These are phyloP conservation scores for Wickerhamiella siamensis DNA, from an alignment of 805 yeast genomes.

Conservation along the genomic window DNA sequence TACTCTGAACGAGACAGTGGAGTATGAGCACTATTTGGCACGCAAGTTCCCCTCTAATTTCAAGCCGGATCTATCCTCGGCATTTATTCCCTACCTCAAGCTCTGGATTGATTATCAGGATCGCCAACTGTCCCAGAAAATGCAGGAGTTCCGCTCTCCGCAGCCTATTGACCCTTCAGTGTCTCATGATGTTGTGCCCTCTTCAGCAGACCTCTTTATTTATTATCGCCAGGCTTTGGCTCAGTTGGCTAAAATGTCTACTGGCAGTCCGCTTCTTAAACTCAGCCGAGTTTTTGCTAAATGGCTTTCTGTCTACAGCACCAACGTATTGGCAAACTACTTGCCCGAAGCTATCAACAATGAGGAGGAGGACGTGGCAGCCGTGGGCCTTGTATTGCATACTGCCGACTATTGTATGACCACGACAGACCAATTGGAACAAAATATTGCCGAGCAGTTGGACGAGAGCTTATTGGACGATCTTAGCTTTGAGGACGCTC, in stretches of 20 bases:
- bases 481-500: constrained; percentile 38
- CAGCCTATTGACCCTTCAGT: constrained; percentile 27
- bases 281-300: constrained; percentile 48
- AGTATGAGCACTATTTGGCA: constrained; percentile 61
- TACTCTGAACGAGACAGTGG: constrained; percentile 62
- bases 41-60: constrained; percentile 24
- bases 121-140: constrained; percentile 35
- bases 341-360: constrained; percentile 33
- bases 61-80: constrained; percentile 37
- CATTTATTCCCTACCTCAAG: constrained; percentile 73
- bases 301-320: constrained; percentile 47
- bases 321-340: constrained; percentile 35
- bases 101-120: constrained; percentile 85
- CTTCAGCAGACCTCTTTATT: constrained; percentile 78
- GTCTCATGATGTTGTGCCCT: constrained; percentile 49
- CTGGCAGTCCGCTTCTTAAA: constrained; percentile 30
- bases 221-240: constrained; percentile 56
- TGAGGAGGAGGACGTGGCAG: constrained; percentile 41
- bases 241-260: constrained; percentile 49
- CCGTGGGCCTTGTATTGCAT: constrained; percentile 59
- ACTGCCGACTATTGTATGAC: constrained; percentile 82
- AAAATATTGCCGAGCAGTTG: constrained; percentile 32
- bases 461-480: constrained; percentile 31
- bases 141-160: constrained; percentile 36
- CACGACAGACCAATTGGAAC: constrained; percentile 66